Evolutionary conservation across 495 filamentous ascomycete genomes (phyloP).

Genomic region (Penicillium silybi): DNA sequence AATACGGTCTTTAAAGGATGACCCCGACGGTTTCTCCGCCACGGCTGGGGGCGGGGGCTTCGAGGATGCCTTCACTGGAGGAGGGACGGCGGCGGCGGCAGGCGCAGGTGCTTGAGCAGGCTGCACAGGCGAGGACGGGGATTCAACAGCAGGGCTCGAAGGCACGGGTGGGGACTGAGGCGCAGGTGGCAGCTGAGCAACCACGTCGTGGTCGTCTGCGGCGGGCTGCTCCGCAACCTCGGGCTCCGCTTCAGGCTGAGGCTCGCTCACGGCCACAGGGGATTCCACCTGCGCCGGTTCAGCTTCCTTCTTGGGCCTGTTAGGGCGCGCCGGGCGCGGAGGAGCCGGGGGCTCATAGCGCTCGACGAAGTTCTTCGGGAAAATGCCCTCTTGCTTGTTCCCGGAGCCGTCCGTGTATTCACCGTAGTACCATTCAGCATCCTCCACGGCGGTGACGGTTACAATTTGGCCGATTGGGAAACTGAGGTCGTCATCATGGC

Average conservation of each 20-base stretch:
- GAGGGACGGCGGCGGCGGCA: constrained; percentile 14
- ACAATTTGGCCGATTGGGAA: constrained; percentile 85
- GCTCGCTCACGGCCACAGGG: constrained; percentile 22
- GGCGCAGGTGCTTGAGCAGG: constrained; percentile 22
- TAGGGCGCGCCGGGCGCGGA: constrained; percentile 70
- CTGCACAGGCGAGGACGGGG: constrained; percentile 27
- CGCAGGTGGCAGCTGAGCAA: constrained; percentile 41
- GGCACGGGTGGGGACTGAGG: constrained; percentile 26
- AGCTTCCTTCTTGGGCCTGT: constrained; percentile 69
- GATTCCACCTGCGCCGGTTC: constrained; percentile 39
- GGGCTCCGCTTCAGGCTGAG: constrained; percentile 34
- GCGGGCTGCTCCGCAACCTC: constrained; percentile 34
- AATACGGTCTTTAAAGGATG: constrained; percentile 89
- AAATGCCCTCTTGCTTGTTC: constrained; percentile 77
- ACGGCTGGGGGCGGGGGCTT: constrained; percentile 59
- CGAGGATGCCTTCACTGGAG: constrained; percentile 38
- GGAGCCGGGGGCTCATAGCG: constrained; percentile 88
- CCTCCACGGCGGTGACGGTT: constrained; percentile 87
- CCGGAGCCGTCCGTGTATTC: constrained; percentile 78
- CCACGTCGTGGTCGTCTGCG: constrained; percentile 22
- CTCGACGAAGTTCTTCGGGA: constrained; percentile 96
- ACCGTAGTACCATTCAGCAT: constrained; percentile 91
- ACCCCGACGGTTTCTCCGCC: constrained; percentile 69
- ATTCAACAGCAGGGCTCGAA: constrained; percentile 16
- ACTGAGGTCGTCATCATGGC: constrained; percentile 89